Percentiles rank a stretch among this genome's conserved stretches.
Conservation (phyloP, 192 early-diverging fungal genomes). For the Cladochytrium replicatum region DNA sequence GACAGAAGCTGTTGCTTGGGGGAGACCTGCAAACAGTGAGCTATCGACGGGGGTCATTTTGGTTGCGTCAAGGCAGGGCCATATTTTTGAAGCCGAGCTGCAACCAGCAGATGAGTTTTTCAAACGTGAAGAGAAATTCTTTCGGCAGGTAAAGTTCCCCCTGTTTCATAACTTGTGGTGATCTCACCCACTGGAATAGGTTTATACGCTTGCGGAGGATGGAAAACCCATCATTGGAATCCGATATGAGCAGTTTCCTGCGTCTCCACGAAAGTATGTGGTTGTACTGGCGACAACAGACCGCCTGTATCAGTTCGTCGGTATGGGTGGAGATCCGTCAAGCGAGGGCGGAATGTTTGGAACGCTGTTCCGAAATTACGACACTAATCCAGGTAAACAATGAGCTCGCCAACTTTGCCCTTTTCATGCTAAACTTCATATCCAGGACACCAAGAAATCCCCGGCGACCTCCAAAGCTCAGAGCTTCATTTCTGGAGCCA, state of each 20-base stretch:
- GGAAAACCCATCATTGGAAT: constrained; percentile 68
- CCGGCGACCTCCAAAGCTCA: constrained; percentile 34
- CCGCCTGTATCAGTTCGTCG: constrained; percentile 88
- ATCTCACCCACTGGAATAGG: constrained; percentile 15
- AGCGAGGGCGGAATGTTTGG: constrained; percentile 65
- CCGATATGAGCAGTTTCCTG: constrained; percentile 71
- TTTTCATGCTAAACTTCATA: not conserved
- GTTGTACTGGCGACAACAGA: constrained; percentile 74
- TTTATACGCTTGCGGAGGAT: constrained; percentile 60
- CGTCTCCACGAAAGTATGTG: constrained; percentile 60
- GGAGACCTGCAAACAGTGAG: constrained; percentile 41
- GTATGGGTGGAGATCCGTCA: constrained; percentile 33
- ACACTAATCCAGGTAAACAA: constrained; percentile 50
- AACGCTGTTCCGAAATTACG: constrained; percentile 59
- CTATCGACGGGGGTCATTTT: constrained; percentile 72
- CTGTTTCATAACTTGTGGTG: constrained; percentile 4
- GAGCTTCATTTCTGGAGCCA: constrained; percentile 61
- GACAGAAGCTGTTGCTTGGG: constrained; percentile 90
- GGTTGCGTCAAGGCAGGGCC: constrained; percentile 71
- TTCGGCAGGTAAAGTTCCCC: constrained; percentile 41
- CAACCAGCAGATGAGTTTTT: constrained; percentile 77
- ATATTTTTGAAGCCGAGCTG: constrained; percentile 85
- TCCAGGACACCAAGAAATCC: constrained; percentile 59
- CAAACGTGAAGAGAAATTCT: constrained; percentile 69
- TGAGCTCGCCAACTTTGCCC: not conserved